Evolutionary conservation across 2,329 filamentous ascomycete species (phyloP), one percentile per base, ranked within the genome.

Genomic region (Colletotrichum sp.): DNA sequence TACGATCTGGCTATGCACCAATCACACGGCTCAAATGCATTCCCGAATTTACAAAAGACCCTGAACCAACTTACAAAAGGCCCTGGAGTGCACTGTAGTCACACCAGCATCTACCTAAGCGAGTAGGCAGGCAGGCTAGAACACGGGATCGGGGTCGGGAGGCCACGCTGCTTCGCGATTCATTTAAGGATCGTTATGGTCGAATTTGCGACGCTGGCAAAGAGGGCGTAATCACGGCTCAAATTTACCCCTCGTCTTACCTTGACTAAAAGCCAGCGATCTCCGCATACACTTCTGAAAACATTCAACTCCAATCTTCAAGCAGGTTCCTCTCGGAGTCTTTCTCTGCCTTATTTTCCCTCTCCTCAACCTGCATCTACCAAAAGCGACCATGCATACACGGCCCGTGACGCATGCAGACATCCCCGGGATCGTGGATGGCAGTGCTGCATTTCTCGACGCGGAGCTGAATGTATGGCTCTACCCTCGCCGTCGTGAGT

Each of bases 401-500:
- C 67, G 67, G 16, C 26, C 18, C 13, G 26, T 26, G 13, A 70
- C 55, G 4, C 21, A 24, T 21, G 67, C 67, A 13, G 67, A 70
- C 67, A 36, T 70, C 8, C 67, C 67, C 8, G 38, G 13, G 0
- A 24, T 63, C 6, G 9, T 28, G 24, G 67, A 63, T n/a, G 18
- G 48, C 16, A 36, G 57, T 24, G 57, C 34, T 38, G 28, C 34
- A 16, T 70, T 70, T n/a, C 30, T 61, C 36, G 57, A 70, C n/a
- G 26, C 24, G 12, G 67, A 70, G 38, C 67, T 70, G 8, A 70
- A 63, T 15, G 18, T 18, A 8, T 70, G 57, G 57, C 36, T 63
- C 26, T 63, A 52, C 26, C 67, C 67, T 36, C 24, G 32, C 26
- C 67, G 67, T 7, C 67, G 26, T 5, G 57, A 38, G 18, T 69